Evolutionary conservation across 2,329 filamentous ascomycete species (phyloP), one percentile per base, ranked within the genome.

Genomic region (Paecilomyces variotii): DNA sequence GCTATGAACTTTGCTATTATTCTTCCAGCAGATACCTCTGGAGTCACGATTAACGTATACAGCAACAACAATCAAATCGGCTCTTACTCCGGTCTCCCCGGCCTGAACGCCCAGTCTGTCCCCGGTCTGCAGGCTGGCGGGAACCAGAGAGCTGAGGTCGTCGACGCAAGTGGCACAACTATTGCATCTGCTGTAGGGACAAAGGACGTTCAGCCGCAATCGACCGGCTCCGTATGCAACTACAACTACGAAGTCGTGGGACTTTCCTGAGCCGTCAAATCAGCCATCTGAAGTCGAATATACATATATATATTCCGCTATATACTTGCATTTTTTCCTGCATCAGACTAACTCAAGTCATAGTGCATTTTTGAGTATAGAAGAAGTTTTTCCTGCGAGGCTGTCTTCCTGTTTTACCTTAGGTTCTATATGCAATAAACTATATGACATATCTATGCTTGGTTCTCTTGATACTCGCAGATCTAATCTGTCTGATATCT

Each of bases 241-340:
- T 61, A 56, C 12, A 61, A 61, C 39, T 61, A 61, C 53, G 58
- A 51, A 28, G 60, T 61, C 34, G 58, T 60, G 19, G 58, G 45
- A 1, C 49, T 61, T 24, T 57, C 58, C 11, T 57, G 45, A 55
- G 39, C 4, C 11, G 30, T 10, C 4, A 2, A 32, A 10, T 32
- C 11, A 10, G 30, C 9, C 11, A 30, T 30, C 5, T 30, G 28
- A 30, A 30, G 9, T 30, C 19, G 19, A 19, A 19, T 19, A 19
- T 19, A 19, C 19, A 19, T 19, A 19, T 19, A 19, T 19, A 19
- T 19, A 19, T 19, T 19, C 19, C 19, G 19, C 19, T 19, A 19
- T 19, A 19, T 19, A 19, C 19, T 19, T 19, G 19, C 19, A 19
- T 19, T 19, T 19, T 1, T 19, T 19, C 19, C 19, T 19, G 19